Base-by-base conservation (phyloP, 2,329 filamentous ascomycete species). In the Scopulariopsis brevicaulis region DNA sequence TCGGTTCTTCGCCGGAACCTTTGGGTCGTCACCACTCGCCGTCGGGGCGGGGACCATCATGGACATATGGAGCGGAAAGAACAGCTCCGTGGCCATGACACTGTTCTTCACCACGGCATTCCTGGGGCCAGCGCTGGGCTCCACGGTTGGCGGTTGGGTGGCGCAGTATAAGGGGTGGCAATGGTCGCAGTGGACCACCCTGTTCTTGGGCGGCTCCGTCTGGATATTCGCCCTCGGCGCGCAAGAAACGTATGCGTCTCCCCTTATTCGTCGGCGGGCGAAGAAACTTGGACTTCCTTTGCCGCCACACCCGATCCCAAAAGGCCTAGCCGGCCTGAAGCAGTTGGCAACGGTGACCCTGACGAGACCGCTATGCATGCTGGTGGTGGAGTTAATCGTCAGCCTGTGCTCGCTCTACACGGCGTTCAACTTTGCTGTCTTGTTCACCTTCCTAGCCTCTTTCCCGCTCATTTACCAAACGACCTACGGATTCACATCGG, bases 381-480 rank as follows among this genome's bases (percentile, higher is more conserved):
- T 89, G 1, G 82, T 87, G 72, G 70, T 70, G 57, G 85, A 88
- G 63, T 85, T 85, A 4, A 87, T 88, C 62, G 82, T 87, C 32
- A 67, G 86, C 12, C 71, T 87, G 11, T 74, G 83, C 4, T 80
- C 77, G 7, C 71, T 87, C 28, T 88, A 87, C 72, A 80, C 84
- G 75, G 80, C 82, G 62, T 83, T 79, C 60, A 70, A 79, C 62
- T 80, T 79, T 62, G 75, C 76, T 24, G 80, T 77, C 0, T 66
- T 82, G 3, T 83, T 81, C 65, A 73, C 81, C 65, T 72, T 77
- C 59, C 81, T 82, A 60, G 74, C 72, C n/a, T 78, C 77, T 2
- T 81, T 79, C 64, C 79, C 79, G 8, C 79, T 87, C 57, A 83
- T 87, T 11, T 88, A 81, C 68, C 81, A 85, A 62, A 61, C 76